Evolutionary conservation across 208 protist genomes (phyloP), one percentile per base, ranked within the genome.

Genomic region (Trypanosoma melophagium): DNA sequence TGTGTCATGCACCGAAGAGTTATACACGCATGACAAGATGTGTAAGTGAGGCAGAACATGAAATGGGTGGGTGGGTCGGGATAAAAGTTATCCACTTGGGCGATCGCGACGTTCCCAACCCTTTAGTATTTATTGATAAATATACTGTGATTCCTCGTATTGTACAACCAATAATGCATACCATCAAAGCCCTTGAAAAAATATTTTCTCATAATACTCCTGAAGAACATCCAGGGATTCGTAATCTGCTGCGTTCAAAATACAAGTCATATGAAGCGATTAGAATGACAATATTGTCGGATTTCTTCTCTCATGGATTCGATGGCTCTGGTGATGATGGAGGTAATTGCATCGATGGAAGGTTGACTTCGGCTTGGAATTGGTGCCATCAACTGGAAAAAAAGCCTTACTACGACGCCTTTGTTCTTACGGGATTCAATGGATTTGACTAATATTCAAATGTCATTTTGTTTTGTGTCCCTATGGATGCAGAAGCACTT

Each of bases 71-170:
- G 19, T 99, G 97, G 97, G 84, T 99, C 5, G 97, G 98, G 9
- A 97, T 95, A 44, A 95, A 92, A 51, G 97, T 99, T 0, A 96
- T 99, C 56, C 98, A 99, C 70, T 74, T 99, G 19, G 97, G 98
- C 58, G 98, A 99, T 74, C 80, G 89, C 47, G 97, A 99, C 66
- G 98, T 99, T 45, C 98, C 98, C 14, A 99, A 99, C 60, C 94
- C 97, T 8, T 79, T 99, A 0, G 93, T 98, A 28, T 99, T 99
- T 78, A 99, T 99, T 64, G 97, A 99, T 66, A 99, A 99, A 74
- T 99, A 99, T 81, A 99, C 97, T 19, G 92, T 97, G 44, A 92
- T 98, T 22, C 90, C 96, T 4, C 85, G 92, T 44, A 96, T 99
- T 38, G 81, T 99, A 8, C 86, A 92, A 51, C 97, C 97, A 4